Evolutionary conservation across 2,329 filamentous ascomycete species (phyloP).

Genomic region (Xylaria sp.): DNA sequence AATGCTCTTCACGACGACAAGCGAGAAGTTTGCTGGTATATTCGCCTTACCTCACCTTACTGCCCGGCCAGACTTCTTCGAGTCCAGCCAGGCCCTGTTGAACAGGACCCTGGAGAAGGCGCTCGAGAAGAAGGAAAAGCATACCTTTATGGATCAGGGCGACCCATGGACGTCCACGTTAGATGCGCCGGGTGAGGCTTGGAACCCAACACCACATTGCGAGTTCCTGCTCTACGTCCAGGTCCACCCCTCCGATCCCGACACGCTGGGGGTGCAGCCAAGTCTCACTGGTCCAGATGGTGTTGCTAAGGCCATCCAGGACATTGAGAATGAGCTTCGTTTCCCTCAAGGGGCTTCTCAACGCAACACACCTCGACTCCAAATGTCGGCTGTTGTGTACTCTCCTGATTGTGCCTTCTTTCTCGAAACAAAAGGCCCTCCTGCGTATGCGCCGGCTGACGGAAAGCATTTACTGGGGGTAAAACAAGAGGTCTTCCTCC

Average conservation of each 20-base stretch:
- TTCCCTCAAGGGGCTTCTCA: conserved; percentile 63
- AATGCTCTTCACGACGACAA: conserved; percentile 83
- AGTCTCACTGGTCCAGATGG: conserved; percentile 38
- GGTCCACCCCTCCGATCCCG: conserved; percentile 59
- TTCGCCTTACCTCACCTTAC: conserved; percentile 86
- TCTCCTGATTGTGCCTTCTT: conserved; percentile 71
- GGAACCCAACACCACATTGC: conserved; percentile 72
- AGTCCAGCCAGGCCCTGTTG: conserved; percentile 65
- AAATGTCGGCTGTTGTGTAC: conserved; percentile 66
- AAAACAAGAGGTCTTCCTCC: conserved; percentile 63
- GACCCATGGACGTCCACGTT: conserved; percentile 79
- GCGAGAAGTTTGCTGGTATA: conserved; percentile 91
- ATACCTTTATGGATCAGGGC: conserved; percentile 56
- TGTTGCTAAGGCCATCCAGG: conserved; percentile 47
- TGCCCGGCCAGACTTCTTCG: conserved; percentile 59
- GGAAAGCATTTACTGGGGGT: conserved; percentile 60
- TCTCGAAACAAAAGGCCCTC: conserved; percentile 66
- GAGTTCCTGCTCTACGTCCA: conserved; percentile 89
- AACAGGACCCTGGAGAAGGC: conserved; percentile 71
- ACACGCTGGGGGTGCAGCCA: conserved; percentile 39
- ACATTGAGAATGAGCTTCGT: conserved; percentile 65
- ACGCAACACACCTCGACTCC: conserved; percentile 56
- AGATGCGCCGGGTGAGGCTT: conserved; percentile 61
- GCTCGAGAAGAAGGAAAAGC: conserved; percentile 65
- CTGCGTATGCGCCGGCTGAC: conserved; percentile 53